Percentiles rank a stretch among this genome's conserved stretches.
phyloP scores from a whole-genome alignment of 345 rosid species.

The Citrus trifoliata region DNA sequence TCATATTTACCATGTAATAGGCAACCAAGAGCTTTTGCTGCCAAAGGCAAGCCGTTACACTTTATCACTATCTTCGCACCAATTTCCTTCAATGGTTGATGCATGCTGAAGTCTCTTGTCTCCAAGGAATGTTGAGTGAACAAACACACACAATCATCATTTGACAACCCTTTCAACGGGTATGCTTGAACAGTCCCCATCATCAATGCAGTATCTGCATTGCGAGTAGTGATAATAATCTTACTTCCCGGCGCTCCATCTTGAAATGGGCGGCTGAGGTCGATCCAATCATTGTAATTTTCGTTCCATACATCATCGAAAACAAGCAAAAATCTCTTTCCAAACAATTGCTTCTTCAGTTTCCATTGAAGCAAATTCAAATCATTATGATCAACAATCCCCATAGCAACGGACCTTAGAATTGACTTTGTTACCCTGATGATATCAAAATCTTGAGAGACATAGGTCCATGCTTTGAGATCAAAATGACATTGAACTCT shows the following conservation, averaged over 20 bases:
- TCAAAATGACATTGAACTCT: slow-evolving; percentile 1
- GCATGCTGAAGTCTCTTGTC: neutral
- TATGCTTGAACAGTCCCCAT: neutral
- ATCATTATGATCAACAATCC: neutral
- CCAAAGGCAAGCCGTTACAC: neutral
- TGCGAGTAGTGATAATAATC: neutral
- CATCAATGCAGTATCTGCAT: neutral
- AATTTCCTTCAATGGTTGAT: neutral
- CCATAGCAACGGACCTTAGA: neutral
- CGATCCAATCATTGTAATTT: neutral
- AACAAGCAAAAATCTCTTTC: slow-evolving; percentile 19
- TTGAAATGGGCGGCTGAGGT: neutral
- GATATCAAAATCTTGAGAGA: slow-evolving; percentile 18
- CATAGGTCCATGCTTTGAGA: slow-evolving; percentile 14
- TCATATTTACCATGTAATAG: neutral
- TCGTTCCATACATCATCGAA: slow-evolving; percentile 28
- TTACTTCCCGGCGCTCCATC: neutral
- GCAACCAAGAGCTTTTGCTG: neutral
- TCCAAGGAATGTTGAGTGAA: neutral
- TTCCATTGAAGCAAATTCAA: slow-evolving; percentile 19
- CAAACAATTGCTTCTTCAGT: neutral
- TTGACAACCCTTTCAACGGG: neutral
- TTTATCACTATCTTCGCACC: neutral
- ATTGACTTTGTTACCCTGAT: neutral
- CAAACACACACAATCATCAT: neutral